Evolutionary conservation across 805 yeast species (phyloP).

Genomic region (Starmerella bombicola): DNA sequence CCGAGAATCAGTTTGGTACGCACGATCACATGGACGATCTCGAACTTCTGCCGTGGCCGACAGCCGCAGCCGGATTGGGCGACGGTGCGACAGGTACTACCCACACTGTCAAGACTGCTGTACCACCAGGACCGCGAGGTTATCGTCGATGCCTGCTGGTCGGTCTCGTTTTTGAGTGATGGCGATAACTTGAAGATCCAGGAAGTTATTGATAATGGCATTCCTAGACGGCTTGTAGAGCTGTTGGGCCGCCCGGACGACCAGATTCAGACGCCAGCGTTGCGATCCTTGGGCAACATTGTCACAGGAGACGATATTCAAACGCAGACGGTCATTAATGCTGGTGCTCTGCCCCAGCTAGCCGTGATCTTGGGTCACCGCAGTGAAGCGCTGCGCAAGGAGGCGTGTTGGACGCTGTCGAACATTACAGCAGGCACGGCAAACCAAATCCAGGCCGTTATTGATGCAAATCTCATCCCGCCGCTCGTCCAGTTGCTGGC

Average conservation of each 20-base stretch:
- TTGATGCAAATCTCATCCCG: conserved; percentile 87
- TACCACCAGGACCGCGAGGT: conserved; percentile 88
- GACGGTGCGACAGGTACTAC: conserved; percentile 72
- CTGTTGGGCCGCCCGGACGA: conserved; percentile 72
- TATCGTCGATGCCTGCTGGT: conserved; percentile 97
- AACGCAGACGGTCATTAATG: conserved; percentile 87
- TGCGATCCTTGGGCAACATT: conserved; percentile 94
- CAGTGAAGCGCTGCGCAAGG: conserved; percentile 88
- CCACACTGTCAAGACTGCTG: conserved; percentile 80
- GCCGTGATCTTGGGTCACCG: conserved; percentile 67
- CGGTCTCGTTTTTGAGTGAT: conserved; percentile 85
- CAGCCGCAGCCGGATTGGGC: conserved; percentile 94
- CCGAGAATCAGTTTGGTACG: conserved; percentile 74
- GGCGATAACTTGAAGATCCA: conserved; percentile 89
- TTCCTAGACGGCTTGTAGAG: conserved; percentile 88
- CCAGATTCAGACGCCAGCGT: conserved; percentile 88
- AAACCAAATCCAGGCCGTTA: conserved; percentile 92
- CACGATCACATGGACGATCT: conserved; percentile 96
- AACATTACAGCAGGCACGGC: conserved; percentile 96
- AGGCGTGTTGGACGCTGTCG: conserved; percentile 98
- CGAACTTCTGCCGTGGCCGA: conserved; percentile 93
- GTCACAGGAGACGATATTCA: conserved; percentile 95
- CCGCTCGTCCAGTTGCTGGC: conserved; percentile 68
- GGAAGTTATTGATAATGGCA: conserved; percentile 92
- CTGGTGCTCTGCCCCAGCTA: conserved; percentile 80